Percentiles rank a stretch among this genome's conserved stretches.
Conservation (phyloP, 495 filamentous ascomycete species). For the Hypoxylon crocopeplum region DNA sequence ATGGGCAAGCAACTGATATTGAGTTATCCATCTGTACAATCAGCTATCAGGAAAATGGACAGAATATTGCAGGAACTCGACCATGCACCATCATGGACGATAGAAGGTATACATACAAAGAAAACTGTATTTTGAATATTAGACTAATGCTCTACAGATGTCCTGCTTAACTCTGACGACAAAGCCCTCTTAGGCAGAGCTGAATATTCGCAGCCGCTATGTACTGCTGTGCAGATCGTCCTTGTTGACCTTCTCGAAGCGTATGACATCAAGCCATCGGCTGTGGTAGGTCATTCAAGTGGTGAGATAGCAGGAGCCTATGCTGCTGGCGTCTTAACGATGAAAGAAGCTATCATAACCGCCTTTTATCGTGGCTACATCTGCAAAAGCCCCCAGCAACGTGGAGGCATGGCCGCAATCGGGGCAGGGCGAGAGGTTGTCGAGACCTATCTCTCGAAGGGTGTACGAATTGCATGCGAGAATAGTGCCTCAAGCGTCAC, state of each 20-base stretch:
- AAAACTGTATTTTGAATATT: not conserved
- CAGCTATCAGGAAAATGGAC: not conserved
- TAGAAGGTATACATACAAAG: not conserved
- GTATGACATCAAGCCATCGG: constrained; percentile 49
- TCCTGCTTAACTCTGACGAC: not conserved
- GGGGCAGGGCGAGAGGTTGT: constrained; percentile 31
- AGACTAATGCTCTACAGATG: not conserved
- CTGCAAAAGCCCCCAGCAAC: not conserved
- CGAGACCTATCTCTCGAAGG: constrained; percentile 15
- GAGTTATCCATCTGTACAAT: not conserved
- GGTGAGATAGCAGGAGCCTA: constrained; percentile 53
- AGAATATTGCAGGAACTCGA: not conserved
- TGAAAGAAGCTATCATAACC: constrained; percentile 25
- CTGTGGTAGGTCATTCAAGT: constrained; percentile 47
- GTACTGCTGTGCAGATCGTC: constrained; percentile 52
- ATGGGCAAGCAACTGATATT: constrained; percentile 12
- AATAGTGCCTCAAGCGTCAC: constrained; percentile 47
- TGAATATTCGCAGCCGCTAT: constrained; percentile 47
- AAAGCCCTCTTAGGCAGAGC: constrained; percentile 15
- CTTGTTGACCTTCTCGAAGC: constrained; percentile 55
- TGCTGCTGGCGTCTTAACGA: constrained; percentile 34
- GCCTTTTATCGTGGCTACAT: constrained; percentile 42
- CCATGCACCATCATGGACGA: not conserved
- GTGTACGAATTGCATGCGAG: constrained; percentile 44
- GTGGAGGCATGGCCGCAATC: constrained; percentile 48